phyloP scores from a whole-genome alignment of 257 asterid genomes.

The Verbena officinalis region DNA sequence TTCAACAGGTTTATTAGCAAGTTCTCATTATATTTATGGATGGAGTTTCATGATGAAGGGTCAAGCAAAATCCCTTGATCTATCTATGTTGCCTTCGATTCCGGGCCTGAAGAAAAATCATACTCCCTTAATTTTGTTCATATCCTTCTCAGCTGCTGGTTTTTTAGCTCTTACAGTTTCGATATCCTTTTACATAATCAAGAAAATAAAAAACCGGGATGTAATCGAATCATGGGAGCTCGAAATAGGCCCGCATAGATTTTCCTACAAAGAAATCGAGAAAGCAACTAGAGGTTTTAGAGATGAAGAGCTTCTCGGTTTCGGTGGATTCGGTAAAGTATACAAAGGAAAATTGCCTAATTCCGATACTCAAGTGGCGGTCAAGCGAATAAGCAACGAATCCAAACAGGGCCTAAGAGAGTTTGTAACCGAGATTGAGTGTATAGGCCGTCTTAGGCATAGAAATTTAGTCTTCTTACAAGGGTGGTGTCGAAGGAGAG shows the following conservation, averaged over 20 bases:
- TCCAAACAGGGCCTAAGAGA: constrained; percentile 63
- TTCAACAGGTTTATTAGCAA: constrained; percentile 71
- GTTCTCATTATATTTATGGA: constrained; percentile 69
- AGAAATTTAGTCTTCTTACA: constrained; percentile 60
- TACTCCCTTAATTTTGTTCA: constrained; percentile 30
- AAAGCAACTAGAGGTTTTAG: constrained; percentile 67
- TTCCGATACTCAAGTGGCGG: constrained; percentile 51
- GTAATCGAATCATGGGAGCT: constrained; percentile 71
- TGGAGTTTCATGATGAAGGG: constrained; percentile 83
- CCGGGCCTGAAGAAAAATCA: constrained; percentile 36
- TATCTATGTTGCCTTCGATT: constrained; percentile 53
- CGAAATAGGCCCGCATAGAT: constrained; percentile 69
- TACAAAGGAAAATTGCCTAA: constrained; percentile 61
- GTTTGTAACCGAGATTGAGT: constrained; percentile 56
- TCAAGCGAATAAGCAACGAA: constrained; percentile 57
- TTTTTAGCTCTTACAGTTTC: constrained; percentile 35
- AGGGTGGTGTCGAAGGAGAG: constrained; percentile 64
- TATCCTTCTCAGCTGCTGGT: constrained; percentile 37
- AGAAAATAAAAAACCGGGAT: constrained; percentile 52
- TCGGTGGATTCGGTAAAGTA: constrained; percentile 79
- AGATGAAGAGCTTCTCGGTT: constrained; percentile 62
- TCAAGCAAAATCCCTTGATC: constrained; percentile 46
- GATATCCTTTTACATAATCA: constrained; percentile 33
- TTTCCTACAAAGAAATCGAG: constrained; percentile 59
- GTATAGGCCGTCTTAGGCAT: constrained; percentile 73